These are phyloP conservation scores for Penicillium canariense DNA, from an alignment of 495 filamentous ascomycete species.

Conservation along the genomic window DNA sequence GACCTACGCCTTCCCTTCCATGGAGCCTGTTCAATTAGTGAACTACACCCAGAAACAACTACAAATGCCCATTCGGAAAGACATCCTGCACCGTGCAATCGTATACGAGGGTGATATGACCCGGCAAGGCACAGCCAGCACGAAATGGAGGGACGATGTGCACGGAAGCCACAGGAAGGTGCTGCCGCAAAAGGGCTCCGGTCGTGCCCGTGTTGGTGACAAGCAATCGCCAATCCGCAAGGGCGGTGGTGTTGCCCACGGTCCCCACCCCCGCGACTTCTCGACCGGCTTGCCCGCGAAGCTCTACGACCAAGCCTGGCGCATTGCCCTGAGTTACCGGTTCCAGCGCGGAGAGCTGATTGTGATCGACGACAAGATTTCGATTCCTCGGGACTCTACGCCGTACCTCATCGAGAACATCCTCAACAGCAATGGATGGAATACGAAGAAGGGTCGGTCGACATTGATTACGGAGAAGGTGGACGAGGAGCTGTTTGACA, in stretches of 20 bases:
- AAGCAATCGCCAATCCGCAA: conserved; percentile 77
- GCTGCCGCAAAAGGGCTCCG: conserved; percentile 79
- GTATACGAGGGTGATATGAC: conserved; percentile 89
- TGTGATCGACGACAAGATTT: conserved; percentile 70
- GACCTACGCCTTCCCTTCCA: conserved; percentile 82
- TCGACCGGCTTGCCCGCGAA: conserved; percentile 77
- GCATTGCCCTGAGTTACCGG: conserved; percentile 88
- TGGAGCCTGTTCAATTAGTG: conserved; percentile 80
- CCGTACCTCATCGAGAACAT: conserved; percentile 61
- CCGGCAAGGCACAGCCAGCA: conserved; percentile 80
- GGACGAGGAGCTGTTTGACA: conserved; percentile 40
- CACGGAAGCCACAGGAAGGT: conserved; percentile 78
- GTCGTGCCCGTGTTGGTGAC: conserved; percentile 73
- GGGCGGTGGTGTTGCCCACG: conserved; percentile 84
- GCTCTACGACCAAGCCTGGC: conserved; percentile 94
- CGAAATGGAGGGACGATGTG: conserved; percentile 82
- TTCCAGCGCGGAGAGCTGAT: conserved; percentile 84
- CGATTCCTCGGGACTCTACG: conserved; percentile 54
- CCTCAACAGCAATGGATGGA: conserved; percentile 70
- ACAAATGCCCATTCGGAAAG: conserved; percentile 78
- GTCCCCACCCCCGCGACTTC: conserved; percentile 88
- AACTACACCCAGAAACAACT: conserved; percentile 80
- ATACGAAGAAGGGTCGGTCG: conserved; percentile 64
- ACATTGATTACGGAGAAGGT: conserved; percentile 66
- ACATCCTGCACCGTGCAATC: conserved; percentile 90